Conservation (phyloP, 345 rosid species). For the Conringia planisiliqua region DNA sequence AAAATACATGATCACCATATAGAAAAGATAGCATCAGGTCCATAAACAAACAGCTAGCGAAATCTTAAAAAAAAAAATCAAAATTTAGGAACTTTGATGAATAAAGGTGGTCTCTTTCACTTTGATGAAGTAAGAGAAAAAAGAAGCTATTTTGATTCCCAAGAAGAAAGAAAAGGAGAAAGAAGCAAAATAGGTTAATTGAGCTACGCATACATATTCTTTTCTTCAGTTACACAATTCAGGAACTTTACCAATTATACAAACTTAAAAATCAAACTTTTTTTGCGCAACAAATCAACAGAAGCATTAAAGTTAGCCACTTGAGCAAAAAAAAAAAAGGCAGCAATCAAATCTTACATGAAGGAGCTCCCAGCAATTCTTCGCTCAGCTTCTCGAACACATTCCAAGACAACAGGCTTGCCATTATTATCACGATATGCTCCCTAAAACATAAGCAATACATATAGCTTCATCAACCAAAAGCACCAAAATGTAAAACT, state of each 20-base stretch:
- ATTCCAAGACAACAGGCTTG: conserved; percentile 83
- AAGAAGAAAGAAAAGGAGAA: neutral
- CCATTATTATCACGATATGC: conserved; percentile 97
- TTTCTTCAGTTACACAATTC: conserved; percentile 5
- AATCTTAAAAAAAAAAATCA: no score
- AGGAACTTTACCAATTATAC: neutral
- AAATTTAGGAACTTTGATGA: no score
- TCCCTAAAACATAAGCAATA: conserved; percentile 43
- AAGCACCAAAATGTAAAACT: neutral
- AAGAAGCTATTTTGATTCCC: neutral
- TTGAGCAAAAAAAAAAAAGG: neutral
- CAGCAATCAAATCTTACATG: conserved; percentile 47
- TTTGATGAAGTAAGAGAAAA: neutral
- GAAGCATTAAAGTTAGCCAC: neutral
- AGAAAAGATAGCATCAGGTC: neutral
- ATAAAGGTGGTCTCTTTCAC: neutral
- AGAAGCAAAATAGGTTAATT: neutral
- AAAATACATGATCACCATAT: neutral
- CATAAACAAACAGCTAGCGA: neutral
- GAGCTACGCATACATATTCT: neutral
- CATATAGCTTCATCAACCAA: conserved; percentile 1
- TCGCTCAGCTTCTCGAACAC: conserved; percentile 92
- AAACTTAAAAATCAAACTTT: neutral
- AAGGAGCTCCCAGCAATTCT: conserved; percentile 70
- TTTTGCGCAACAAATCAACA: neutral